Percentiles rank a stretch among this genome's conserved stretches.
These are phyloP conservation scores for Penicillium paradoxum DNA, from an alignment of 495 filamentous ascomycete genomes.

Conservation along the genomic window DNA sequence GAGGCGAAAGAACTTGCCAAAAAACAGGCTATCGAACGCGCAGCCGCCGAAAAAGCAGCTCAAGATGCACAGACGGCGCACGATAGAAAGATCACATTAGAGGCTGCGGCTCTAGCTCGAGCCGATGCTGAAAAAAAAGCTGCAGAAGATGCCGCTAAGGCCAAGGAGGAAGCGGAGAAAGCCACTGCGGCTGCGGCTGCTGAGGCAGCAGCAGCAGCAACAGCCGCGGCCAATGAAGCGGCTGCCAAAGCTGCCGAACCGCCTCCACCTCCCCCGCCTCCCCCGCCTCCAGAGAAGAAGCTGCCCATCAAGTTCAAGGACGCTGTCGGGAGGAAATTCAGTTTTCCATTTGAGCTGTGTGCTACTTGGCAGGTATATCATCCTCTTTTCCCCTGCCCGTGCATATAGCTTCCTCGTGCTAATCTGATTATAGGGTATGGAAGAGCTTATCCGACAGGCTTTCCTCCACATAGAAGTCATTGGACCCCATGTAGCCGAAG, in stretches of 20 bases:
- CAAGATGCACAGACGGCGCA: slow-evolving; percentile 46
- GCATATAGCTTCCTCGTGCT: background rate
- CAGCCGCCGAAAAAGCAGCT: slow-evolving; percentile 48
- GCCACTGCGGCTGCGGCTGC: slow-evolving; percentile 16
- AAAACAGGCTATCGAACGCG: slow-evolving; percentile 35
- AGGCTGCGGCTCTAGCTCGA: slow-evolving; percentile 40
- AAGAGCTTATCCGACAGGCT: slow-evolving; percentile 79
- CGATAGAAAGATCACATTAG: slow-evolving; percentile 36
- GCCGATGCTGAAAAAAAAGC: slow-evolving; percentile 29
- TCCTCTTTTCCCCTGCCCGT: slow-evolving; percentile 4
- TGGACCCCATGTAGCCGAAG: slow-evolving; percentile 75
- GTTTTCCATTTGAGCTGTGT: slow-evolving; percentile 76
- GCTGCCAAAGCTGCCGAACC: slow-evolving; percentile 17
- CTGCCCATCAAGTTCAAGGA: slow-evolving; percentile 79
- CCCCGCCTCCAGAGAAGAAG: slow-evolving; percentile 47
- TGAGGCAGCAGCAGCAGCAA: slow-evolving; percentile 6
- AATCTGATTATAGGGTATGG: slow-evolving; percentile 60
- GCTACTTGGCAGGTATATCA: slow-evolving; percentile 71
- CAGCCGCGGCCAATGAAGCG: slow-evolving; percentile 12
- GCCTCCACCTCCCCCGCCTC: slow-evolving; percentile 29
- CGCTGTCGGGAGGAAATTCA: slow-evolving; percentile 80
- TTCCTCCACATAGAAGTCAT: slow-evolving; percentile 81
- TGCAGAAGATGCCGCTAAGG: slow-evolving; percentile 20
- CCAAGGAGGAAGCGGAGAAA: slow-evolving; percentile 27
- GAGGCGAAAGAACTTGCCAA: slow-evolving; percentile 43